Base-by-base conservation (phyloP, 2,329 filamentous ascomycete genomes). In the Alternaria sp. region DNA sequence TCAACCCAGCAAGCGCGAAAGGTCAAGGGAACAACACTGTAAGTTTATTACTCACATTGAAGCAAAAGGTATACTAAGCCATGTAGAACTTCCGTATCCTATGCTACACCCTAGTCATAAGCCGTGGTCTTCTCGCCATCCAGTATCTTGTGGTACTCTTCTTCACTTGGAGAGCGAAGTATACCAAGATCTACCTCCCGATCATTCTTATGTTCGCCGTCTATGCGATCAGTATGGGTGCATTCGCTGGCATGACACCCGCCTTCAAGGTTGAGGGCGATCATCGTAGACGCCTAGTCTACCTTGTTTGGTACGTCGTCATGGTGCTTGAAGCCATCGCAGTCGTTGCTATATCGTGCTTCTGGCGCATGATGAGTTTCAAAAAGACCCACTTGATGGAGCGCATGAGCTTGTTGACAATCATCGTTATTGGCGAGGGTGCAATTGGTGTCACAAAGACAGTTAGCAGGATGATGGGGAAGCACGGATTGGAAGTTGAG, bases 401-500 rank as follows among this genome's bases (percentile, higher is more conserved):
- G 70, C 84, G 89, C 10, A 86, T 91, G 84, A 86, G 85, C 12
- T 81, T 90, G 3, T 80, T 91, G 59, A 91, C 88, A 0, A 81
- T 90, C 51, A 89, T 91, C 63, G 88, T 91, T 59, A 85, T 91
- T 61, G 89, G 89, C 13, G 89, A 91, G 70, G 88, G 88, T 54
- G 86, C 89, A 15, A 88, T 90, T 43, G 85, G 86, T n/a, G 80
- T 90, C 26, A 85, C 84, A 23, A 84, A 85, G 72, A 84, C 84
- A 36, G 86, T 90, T 17, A 70, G 72, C 6, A 71, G 72, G 40
- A 67, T 79, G 55, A 79, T 80, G 78, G 77, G 78, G 3, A 79
- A 80, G 58, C 68, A 67, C 32, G 77, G 77, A 3, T 61, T 79
- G 8, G 73, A 79, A 47, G 67, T 72, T 9, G 77, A 79, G 43